phyloP scores from a whole-genome alignment of 768 basidiomycete species.

The Kwoniella pini region DNA sequence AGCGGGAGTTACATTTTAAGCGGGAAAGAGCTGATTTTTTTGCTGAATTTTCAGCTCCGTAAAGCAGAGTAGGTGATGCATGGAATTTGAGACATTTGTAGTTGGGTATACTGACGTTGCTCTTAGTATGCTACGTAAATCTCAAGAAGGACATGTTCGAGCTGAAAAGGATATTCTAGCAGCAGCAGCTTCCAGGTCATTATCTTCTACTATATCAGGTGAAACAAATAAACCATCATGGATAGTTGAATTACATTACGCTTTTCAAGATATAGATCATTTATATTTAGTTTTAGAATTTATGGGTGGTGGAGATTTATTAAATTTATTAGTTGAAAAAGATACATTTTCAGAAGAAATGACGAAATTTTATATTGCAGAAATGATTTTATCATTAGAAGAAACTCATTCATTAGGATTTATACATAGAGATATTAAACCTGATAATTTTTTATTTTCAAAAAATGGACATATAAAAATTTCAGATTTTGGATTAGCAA shows the following conservation, averaged over 20 bases:
- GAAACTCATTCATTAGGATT: constrained; percentile 91
- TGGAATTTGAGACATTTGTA: not conserved
- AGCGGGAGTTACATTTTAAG: too few species aligned
- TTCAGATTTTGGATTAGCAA: constrained; percentile 95
- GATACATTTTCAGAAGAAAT: constrained; percentile 54
- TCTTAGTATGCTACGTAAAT: constrained; percentile 85
- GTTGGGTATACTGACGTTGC: not conserved
- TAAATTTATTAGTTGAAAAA: constrained; percentile 90
- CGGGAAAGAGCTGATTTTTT: too few species aligned
- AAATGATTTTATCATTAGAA: constrained; percentile 95
- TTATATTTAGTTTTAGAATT: constrained; percentile 93
- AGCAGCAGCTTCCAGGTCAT: constrained; percentile 65
- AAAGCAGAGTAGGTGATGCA: constrained; percentile 50
- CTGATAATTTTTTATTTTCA: constrained; percentile 95
- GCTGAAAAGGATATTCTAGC: constrained; percentile 93
- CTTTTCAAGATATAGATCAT: constrained; percentile 73
- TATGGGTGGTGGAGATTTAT: constrained; percentile 94
- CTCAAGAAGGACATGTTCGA: constrained; percentile 94
- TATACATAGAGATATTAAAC: constrained; percentile 97
- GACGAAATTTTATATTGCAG: constrained; percentile 84
- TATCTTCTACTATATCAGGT: constrained; percentile 12
- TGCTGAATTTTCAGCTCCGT: constrained; percentile 45
- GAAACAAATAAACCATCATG: constrained; percentile 69
- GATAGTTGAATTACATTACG: constrained; percentile 91
- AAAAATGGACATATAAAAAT: constrained; percentile 90